These are phyloP conservation scores for Vinca minor DNA, from an alignment of 257 asterid genomes.

Conservation along the genomic window DNA sequence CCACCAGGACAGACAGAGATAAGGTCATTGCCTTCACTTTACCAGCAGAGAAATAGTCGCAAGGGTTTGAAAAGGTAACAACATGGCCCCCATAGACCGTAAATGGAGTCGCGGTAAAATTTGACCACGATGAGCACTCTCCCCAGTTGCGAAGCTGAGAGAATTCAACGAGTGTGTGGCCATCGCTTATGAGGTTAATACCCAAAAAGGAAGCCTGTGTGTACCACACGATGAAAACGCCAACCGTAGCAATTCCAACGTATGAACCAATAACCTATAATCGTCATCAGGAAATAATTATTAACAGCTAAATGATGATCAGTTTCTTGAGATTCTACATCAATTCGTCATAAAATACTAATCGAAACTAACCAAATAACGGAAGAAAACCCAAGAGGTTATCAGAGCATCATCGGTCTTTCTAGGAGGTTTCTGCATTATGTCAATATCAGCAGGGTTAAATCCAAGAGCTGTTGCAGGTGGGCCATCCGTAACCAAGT, in stretches of 20 bases:
- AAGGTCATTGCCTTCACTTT: slow-evolving; percentile 83
- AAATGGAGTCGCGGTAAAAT: slow-evolving; percentile 65
- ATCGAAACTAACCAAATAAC: slow-evolving; percentile 55
- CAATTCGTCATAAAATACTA: no score
- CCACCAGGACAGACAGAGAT: slow-evolving; percentile 82
- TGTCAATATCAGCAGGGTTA: slow-evolving; percentile 82
- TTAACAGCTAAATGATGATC: no score
- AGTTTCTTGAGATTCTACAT: no score
- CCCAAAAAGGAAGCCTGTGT: slow-evolving; percentile 75
- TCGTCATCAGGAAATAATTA: background rate
- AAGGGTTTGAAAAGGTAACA: slow-evolving; percentile 52
- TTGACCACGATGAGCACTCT: slow-evolving; percentile 66
- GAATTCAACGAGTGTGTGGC: slow-evolving; percentile 66
- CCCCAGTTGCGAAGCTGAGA: slow-evolving; percentile 93
- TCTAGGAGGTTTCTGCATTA: slow-evolving; percentile 82
- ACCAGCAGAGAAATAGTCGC: slow-evolving; percentile 65
- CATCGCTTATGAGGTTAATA: slow-evolving; percentile 50
- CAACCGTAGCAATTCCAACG: slow-evolving; percentile 82
- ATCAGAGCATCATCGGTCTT: slow-evolving; percentile 70
- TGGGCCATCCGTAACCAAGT: slow-evolving; percentile 93
- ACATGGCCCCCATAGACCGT: slow-evolving; percentile 41
- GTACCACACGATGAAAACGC: slow-evolving; percentile 80
- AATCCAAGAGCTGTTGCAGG: slow-evolving; percentile 95
- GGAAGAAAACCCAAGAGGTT: slow-evolving; percentile 70
- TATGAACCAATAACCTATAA: slow-evolving; percentile 78